Evolutionary conservation across 2,329 filamentous ascomycete species (phyloP), one percentile per base, ranked within the genome.

Genomic region (Trichoderma koningii): DNA sequence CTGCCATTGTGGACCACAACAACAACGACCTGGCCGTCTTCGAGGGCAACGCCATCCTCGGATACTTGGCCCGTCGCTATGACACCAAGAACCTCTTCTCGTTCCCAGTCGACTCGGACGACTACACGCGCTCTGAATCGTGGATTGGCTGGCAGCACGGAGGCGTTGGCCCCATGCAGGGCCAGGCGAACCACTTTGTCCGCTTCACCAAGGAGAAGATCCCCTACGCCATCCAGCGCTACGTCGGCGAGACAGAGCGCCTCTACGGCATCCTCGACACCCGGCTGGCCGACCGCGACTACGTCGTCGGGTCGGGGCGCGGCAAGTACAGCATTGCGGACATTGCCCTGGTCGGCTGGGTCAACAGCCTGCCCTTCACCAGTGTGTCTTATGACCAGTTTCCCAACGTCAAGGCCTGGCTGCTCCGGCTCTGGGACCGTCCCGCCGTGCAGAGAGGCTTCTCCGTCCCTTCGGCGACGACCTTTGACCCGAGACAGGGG

Each of bases 111-210:
- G 80, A 84, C 41, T 71, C 74, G 17, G 70, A 77, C 63, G 75
- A 78, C 67, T 76, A 75, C 66, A 75, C 74, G 4, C 70, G 71
- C 15, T 72, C 74, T 15, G 73, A 76, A 67, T 66, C 73, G 1
- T 90, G 87, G 87, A 81, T 87, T 68, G 83, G 83, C 45, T 90
- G 86, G 85, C 87, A 92, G 78, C 90, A 91, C 71, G 89, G 87
- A n/a, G 89, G 89, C 2, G 72, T 92, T 2, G 89, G 89, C 0
- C 89, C 90, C 3, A 85, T 84, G 81, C 89, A 92, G 75, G 90
- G 87, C 26, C 90, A 93, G 74, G 87, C 89, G 66, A 89, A 90
- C 75, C 89, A 93, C 77, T 93, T 93, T 79, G 75, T 80, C 60
- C 83, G 85, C 47, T 87, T 88, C 70, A 85, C 89, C 4, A 85